Evolutionary conservation across 768 basidiomycete genomes (phyloP), one percentile per base, ranked within the genome.

Genomic region (Chlorophyllum brunneum): DNA sequence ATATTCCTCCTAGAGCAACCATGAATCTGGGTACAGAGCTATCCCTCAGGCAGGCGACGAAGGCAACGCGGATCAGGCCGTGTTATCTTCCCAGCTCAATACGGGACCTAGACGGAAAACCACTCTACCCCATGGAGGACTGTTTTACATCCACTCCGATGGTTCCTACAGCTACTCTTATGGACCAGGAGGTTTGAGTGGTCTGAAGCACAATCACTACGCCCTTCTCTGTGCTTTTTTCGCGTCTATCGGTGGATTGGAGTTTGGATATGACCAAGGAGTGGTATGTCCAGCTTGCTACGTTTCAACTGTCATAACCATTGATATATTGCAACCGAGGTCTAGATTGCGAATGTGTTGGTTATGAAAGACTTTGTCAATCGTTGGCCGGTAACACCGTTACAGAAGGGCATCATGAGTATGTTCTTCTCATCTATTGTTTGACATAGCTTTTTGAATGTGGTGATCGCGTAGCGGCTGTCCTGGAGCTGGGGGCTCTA

Each of bases 231-330:
- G 87, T 55, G 86, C 84, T 3, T 69, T 85, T 42, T 88, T 90
- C 57, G 88, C 85, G 0, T 86, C 83, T 8, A 79, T 91, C 58
- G 88, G 88, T 1, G 88, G 88, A 0, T 63, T 90, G 51, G 81
- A 85, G 11, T 91, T 91, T 65, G 88, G 88, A 7, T 91, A 91
- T 61, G 88, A 90, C 59, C 88, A 91, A 61, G 88, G 88, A 31
- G 89, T 91, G 42, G 77, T 77, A 58, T 39, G 70, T 66, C 0
- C 16, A 26, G 9, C 31, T 23, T 37, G 23, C 20, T 5, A 1
- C 29, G 7, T 18, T 31, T 16, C 22, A 5, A 30, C 13, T 22
- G 18, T 8, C 16, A 34, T 5, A 18, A 33, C 22, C 26, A 29
- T 45, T 22, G 43, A 43, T 46, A 33, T 22, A 2, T 36, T 23